These are phyloP conservation scores for Gonium pectorale DNA, from an alignment of 139 green algal genomes.

Conservation along the genomic window DNA sequence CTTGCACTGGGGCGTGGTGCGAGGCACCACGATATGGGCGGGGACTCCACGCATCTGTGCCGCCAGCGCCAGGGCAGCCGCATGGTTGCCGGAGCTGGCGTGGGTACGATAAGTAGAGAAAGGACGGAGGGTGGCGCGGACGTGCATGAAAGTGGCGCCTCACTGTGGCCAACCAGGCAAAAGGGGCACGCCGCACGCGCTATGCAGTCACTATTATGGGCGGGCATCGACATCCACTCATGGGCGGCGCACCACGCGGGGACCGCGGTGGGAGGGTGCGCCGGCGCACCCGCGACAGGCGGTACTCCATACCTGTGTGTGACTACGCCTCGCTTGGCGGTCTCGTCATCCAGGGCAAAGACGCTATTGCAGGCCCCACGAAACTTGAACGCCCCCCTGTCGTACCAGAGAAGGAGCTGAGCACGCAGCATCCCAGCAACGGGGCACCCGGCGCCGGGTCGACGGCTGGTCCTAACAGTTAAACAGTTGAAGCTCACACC, in stretches of 20 bases:
- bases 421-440: background rate
- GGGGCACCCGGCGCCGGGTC: no score
- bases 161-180: no score
- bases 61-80: conserved; percentile 68
- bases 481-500: no score
- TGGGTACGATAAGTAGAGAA: background rate
- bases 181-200: no score
- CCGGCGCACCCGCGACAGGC: no score
- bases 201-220: no score
- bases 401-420: background rate
- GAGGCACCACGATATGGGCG: conserved; percentile 82
- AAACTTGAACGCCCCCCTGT: conserved; percentile 77
- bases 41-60: conserved; percentile 69
- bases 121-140: background rate
- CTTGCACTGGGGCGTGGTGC: conserved; percentile 76
- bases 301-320: conserved; percentile 67
- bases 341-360: conserved; percentile 62
- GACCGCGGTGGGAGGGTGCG: no score
- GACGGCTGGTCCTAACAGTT: no score
- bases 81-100: conserved; percentile 78
- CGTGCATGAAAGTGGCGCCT: no score
- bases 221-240: no score
- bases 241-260: no score
- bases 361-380: conserved; percentile 81
- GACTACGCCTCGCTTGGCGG: conserved; percentile 68